Percentiles rank a stretch among this genome's conserved stretches.
Conservation (phyloP, 441 rosid genomes). For the Flueggea neowawraea region DNA sequence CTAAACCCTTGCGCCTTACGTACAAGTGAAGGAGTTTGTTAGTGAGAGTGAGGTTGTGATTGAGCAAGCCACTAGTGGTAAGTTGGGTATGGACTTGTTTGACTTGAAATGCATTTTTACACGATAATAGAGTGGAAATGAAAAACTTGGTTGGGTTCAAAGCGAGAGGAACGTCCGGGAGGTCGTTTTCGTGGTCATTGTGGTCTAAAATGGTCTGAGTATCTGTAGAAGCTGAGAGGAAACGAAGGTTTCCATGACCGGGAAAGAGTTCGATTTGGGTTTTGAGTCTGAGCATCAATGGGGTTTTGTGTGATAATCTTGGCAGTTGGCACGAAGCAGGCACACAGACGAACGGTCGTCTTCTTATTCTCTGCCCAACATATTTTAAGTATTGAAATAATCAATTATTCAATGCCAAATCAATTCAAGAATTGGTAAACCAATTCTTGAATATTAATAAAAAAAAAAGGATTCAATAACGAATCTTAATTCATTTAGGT, state of each 20-base stretch:
- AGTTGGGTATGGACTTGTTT: slow-evolving; percentile 25
- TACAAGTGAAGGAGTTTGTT: slow-evolving; percentile 49
- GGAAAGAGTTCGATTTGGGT: background rate
- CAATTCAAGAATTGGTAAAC: too few relatives aligned
- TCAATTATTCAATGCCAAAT: too few relatives aligned
- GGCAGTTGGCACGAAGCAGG: too few relatives aligned
- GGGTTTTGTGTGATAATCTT: too few relatives aligned
- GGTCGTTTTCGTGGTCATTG: background rate
- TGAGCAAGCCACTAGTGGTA: slow-evolving; percentile 31
- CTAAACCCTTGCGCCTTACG: slow-evolving; percentile 27
- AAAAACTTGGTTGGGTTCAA: background rate
- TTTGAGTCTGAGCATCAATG: slow-evolving; percentile 3
- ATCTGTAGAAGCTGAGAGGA: background rate
- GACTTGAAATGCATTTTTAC: slow-evolving; percentile 8
- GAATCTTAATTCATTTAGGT: too few relatives aligned
- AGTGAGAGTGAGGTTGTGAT: slow-evolving; percentile 24
- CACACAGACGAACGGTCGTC: too few relatives aligned
- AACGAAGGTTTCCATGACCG: slow-evolving; percentile 1
- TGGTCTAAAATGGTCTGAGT: background rate
- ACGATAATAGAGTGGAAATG: slow-evolving; percentile 2
- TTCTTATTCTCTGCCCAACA: too few relatives aligned
- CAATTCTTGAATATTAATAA: too few relatives aligned
- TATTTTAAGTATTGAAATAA: too few relatives aligned
- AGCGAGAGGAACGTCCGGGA: background rate
- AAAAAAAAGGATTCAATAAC: too few relatives aligned